A percentile compares a stretch with the other conserved stretches of the same genome.
Evolutionary conservation across 805 yeast genomes (phyloP).

Genomic region (Jamesozyma rosinii): DNA sequence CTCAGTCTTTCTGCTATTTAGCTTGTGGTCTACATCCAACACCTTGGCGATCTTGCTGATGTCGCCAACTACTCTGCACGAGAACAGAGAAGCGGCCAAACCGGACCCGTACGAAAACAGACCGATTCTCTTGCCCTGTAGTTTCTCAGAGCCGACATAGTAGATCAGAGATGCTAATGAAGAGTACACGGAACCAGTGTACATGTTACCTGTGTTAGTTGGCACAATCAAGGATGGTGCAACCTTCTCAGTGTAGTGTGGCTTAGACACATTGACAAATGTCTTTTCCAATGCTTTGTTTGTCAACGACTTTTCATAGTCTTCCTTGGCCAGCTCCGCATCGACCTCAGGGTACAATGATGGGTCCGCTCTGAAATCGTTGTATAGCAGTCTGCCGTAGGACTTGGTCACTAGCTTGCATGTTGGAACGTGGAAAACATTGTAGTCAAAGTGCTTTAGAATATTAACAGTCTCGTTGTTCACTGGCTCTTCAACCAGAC

Average conservation of each 20-base stretch:
- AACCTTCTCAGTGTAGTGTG: slow-evolving; percentile 55
- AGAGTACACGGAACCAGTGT: slow-evolving; percentile 89
- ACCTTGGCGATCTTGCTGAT: slow-evolving; percentile 52
- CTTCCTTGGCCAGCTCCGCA: slow-evolving; percentile 38
- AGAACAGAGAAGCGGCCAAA: slow-evolving; percentile 81
- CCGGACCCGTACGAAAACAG: slow-evolving; percentile 97
- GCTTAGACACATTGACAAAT: slow-evolving; percentile 70
- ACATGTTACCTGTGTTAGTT: slow-evolving; percentile 96
- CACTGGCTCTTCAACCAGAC: slow-evolving; percentile 36
- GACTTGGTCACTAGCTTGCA: slow-evolving; percentile 92
- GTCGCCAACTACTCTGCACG: slow-evolving; percentile 75
- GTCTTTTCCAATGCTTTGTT: slow-evolving; percentile 80
- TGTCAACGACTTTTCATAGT: slow-evolving; percentile 68
- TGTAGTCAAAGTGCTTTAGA: slow-evolving; percentile 72
- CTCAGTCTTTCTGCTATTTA: slow-evolving; percentile 50
- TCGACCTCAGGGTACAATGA: slow-evolving; percentile 54
- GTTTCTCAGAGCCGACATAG: slow-evolving; percentile 61
- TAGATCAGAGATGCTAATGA: slow-evolving; percentile 73
- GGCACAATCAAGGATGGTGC: slow-evolving; percentile 76
- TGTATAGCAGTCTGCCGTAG: slow-evolving; percentile 82
- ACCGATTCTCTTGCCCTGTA: slow-evolving; percentile 80
- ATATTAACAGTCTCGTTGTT: slow-evolving; percentile 56
- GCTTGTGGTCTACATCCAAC: slow-evolving; percentile 58
- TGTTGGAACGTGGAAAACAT: slow-evolving; percentile 96
- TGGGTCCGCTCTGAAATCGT: slow-evolving; percentile 74